Percentiles rank a stretch among this genome's conserved stretches.
These are phyloP conservation scores for Chenopodium album DNA, from an alignment of 148 eudicot species.

Conservation along the genomic window DNA sequence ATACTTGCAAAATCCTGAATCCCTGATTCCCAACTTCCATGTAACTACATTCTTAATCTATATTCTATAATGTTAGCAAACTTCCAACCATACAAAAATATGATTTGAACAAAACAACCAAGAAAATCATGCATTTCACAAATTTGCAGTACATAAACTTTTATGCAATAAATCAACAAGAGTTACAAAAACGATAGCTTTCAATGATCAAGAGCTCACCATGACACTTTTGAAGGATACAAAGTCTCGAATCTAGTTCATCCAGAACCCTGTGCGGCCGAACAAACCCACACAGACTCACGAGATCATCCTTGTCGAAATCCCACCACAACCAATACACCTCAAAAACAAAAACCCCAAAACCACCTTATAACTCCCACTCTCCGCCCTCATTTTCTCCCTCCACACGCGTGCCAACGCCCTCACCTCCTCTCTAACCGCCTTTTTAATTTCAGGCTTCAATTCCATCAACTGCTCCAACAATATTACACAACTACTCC, in stretches of 20 bases:
- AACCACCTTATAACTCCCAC: not conserved
- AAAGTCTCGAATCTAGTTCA: not conserved
- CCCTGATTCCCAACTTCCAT: not conserved
- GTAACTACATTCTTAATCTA: not conserved
- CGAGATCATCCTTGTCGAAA: conserved; percentile 5
- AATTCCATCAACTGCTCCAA: conserved; percentile 18
- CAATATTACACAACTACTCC: conserved; percentile 15
- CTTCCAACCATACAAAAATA: not conserved
- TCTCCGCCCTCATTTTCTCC: not conserved
- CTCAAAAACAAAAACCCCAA: conserved; percentile 14
- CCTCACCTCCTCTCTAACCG: conserved; percentile 13
- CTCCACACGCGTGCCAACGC: conserved; percentile 10
- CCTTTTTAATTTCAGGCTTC: conserved; percentile 7
- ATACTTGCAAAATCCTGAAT: not conserved
- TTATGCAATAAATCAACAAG: not conserved
- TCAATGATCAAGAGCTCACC: conserved; percentile 11
- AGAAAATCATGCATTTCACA: not conserved
- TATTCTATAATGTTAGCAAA: not conserved
- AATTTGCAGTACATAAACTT: not conserved
- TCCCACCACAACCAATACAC: not conserved
- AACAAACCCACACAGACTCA: conserved; percentile 8
- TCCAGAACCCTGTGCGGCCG: not conserved
- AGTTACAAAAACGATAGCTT: not conserved
- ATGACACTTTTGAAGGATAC: not conserved
- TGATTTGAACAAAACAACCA: not conserved